Evolutionary conservation across 306 rosid genomes (phyloP).

Genomic region (Trifolium fragiferum): DNA sequence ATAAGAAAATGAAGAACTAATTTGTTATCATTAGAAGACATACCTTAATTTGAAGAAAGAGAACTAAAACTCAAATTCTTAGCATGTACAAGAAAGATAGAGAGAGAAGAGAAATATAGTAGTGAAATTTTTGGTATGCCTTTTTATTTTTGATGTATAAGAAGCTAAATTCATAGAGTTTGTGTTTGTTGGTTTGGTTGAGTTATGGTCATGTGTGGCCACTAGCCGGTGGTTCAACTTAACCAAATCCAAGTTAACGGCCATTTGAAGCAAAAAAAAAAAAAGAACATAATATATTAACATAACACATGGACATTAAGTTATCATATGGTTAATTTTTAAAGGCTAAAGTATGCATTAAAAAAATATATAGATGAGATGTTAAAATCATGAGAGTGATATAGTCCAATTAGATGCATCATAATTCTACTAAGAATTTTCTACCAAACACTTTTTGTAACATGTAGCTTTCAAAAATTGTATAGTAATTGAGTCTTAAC

Average conservation of each 20-base stretch:
- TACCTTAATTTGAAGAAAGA: constrained; percentile 43
- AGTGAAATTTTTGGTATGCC: constrained; percentile 36
- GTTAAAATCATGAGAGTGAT: constrained; percentile 45
- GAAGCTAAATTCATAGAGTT: constrained; percentile 36
- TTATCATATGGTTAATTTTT: not conserved
- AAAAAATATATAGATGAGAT: constrained; percentile 26
- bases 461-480: constrained; percentile 34
- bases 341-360: constrained; percentile 6
- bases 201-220: not conserved
- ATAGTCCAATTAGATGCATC: constrained; percentile 36
- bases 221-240: too few species aligned
- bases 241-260: constrained; percentile 15
- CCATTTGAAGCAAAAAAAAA: constrained; percentile 49
- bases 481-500: constrained; percentile 42
- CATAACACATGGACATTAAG: constrained; percentile 5
- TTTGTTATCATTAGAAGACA: constrained; percentile 4
- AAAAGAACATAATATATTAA: constrained; percentile 17
- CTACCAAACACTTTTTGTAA: constrained; percentile 36
- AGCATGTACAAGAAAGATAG: not conserved
- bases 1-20: not conserved
- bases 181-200: constrained; percentile 22
- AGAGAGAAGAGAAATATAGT: not conserved
- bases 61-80: constrained; percentile 30
- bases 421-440: not conserved
- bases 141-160: constrained; percentile 53